Base-by-base conservation (phyloP, 2,329 filamentous ascomycete genomes). In the Trichoderma gracile region DNA sequence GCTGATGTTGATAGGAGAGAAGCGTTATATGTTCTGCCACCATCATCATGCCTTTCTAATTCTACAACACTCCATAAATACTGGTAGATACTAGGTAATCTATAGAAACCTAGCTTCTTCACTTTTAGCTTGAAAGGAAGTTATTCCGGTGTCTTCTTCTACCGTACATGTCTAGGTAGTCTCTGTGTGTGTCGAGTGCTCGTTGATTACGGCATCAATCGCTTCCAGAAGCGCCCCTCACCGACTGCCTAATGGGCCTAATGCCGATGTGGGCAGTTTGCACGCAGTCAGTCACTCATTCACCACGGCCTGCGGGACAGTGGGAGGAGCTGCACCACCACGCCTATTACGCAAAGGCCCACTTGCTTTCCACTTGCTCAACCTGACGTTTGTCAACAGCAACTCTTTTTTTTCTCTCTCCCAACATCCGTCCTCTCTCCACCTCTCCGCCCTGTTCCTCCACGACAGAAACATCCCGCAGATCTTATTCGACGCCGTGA, bases 301-400 rank as follows among this genome's bases (percentile, higher is more conserved):
- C 56, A 60, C 65, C 60, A 45, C 43, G n/a, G 33, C 33, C 33
- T 56, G 60, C 60, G 60, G 60, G 43, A 63, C 71, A 70, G 67
- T 59, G 47, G 40, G 47, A 47, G 56, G 57, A 61, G 57, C 46
- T 61, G 63, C 57, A 63, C 63, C 42, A 63, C 60, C 54, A 54
- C 64, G 53, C 69, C 73, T 71, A 77, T 77, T 77, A 77, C 75
- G 75, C 76, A 77, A 72, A 76, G 76, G 71, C 74, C 76, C 76
- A 77, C 75, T 65, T 62, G 30, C 64, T 68, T 38, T 74, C 69
- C 72, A 71, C 69, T 14, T 68, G 71, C 67, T 72, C 71, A 72
- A 75, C 73, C 73, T 76, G 73, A 75, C 71, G 71, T 75, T 75
- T 74, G 73, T 69, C 73, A 71, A 70, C 69, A 67, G 63, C 64